These are phyloP conservation scores for Aspergillus ochraceus DNA, from an alignment of 2,329 filamentous ascomycete species.

Conservation along the genomic window DNA sequence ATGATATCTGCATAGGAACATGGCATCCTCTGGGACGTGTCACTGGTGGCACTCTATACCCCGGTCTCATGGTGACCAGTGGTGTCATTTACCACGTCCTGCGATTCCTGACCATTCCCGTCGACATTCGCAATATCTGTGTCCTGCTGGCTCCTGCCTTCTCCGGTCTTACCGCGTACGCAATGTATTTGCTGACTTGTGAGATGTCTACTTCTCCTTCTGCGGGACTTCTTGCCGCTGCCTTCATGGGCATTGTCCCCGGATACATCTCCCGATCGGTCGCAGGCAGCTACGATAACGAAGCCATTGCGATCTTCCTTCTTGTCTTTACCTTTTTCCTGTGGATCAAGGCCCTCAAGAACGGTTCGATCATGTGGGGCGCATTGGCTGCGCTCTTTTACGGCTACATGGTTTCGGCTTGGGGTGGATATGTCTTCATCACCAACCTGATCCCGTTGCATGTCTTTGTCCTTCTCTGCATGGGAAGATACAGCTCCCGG, in stretches of 20 bases:
- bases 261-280: slow-evolving; percentile 98
- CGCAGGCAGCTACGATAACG: slow-evolving; percentile 98
- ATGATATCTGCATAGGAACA: slow-evolving; percentile 59
- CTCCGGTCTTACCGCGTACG: slow-evolving; percentile 89
- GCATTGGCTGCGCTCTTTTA: slow-evolving; percentile 94
- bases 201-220: slow-evolving; percentile 97
- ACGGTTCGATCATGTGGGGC: slow-evolving; percentile 95
- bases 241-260: slow-evolving; percentile 96
- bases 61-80: slow-evolving; percentile 98
- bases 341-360: slow-evolving; percentile 98
- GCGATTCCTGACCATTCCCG: slow-evolving; percentile 81
- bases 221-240: slow-evolving; percentile 88
- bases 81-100: slow-evolving; percentile 94
- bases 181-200: slow-evolving; percentile 90
- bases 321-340: slow-evolving; percentile 98
- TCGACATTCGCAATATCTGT: slow-evolving; percentile 98
- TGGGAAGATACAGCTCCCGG: slow-evolving; percentile 92
- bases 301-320: slow-evolving; percentile 98
- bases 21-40: slow-evolving; percentile 99
- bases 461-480: slow-evolving; percentile 88
- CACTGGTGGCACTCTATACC: slow-evolving; percentile 97
- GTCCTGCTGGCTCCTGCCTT: slow-evolving; percentile 92
- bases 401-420: slow-evolving; percentile 99
- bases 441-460: slow-evolving; percentile 95
- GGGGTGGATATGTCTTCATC: slow-evolving; percentile 99